Base-by-base conservation (phyloP, 1,284 basidiomycete genomes). In the Marasmius oreades region DNA sequence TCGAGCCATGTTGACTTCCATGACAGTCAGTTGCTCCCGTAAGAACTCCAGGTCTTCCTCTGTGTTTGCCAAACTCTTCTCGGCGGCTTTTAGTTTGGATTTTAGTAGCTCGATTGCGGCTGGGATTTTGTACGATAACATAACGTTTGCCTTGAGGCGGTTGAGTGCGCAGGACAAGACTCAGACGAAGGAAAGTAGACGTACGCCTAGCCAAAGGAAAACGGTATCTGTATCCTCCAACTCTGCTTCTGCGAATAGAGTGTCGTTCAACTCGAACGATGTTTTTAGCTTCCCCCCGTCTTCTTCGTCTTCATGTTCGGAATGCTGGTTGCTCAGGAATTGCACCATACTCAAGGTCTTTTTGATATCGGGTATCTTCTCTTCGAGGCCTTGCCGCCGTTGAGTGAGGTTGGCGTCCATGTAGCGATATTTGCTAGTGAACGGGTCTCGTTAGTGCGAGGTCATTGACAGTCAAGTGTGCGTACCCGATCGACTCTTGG, bases 1-100 rank as follows among this genome's bases (percentile, higher is more conserved):
- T 36, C 96, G 79, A 7, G 96, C 96, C 24, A 93, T 96, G 70
- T 98, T 98, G 59, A 99, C 96, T 70, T 99, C 95, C 91, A 98
- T 98, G 14, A 97, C 85, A 3, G 96, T 99, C 53, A 96, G 83
- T 71, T 99, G 96, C 69, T 99, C 96, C 55, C 95, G 80, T 59
- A 99, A 73, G 70, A 94, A 99, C 67, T 95, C 95, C 28, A 98
- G 78, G 69, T 99, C 97, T 66, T 95, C 92, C 52, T 89, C 79
- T 0, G 90, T 86, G 64, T 87, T 85, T 31, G 76, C 68, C 43
- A 96, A 75, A 59, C 79, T 86, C 34, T 76, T 76, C 67, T 92
- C 82, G 0, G 96, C 95, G 0, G 81, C 77, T 1, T 76, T 69
- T n/a, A 96, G 84, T 73, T 98, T 98, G 28, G 82, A 81, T 51